Evolutionary conservation across 2,329 filamentous ascomycete genomes (phyloP).

Genomic region (Byssochlamys sp.): DNA sequence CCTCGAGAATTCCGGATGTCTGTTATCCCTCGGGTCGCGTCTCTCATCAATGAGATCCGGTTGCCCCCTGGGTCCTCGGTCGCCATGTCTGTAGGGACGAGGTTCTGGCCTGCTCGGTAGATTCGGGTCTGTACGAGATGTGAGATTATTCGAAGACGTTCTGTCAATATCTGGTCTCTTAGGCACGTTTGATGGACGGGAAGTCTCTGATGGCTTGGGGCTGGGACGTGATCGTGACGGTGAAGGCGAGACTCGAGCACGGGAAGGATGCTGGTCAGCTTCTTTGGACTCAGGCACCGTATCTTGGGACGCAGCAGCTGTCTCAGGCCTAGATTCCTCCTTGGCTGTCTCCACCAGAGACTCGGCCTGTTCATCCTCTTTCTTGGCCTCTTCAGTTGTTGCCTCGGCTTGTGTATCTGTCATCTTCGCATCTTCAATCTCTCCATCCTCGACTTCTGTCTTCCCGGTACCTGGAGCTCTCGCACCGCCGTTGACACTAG

Average conservation of each 20-base stretch:
- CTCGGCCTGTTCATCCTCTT: not conserved
- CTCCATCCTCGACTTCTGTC: constrained; percentile 35
- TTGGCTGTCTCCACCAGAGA: not conserved
- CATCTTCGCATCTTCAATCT: constrained; percentile 39
- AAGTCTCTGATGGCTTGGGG: constrained; percentile 19
- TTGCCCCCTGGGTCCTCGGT: constrained; percentile 29
- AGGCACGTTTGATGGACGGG: constrained; percentile 22
- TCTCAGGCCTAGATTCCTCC: not conserved
- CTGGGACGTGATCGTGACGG: constrained; percentile 16
- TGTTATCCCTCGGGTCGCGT: constrained; percentile 22
- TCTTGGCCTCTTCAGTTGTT: constrained; percentile 1
- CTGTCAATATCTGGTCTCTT: constrained; percentile 33
- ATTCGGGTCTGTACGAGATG: constrained; percentile 24
- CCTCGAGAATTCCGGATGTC: constrained; percentile 29
- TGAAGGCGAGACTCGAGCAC: constrained; percentile 10
- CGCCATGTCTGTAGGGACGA: constrained; percentile 27
- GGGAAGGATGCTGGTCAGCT: constrained; percentile 8
- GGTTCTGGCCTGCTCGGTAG: constrained; percentile 26
- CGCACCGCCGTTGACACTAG: constrained; percentile 20
- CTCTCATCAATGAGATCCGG: constrained; percentile 31
- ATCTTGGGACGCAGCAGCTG: not conserved
- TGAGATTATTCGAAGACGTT: constrained; percentile 14
- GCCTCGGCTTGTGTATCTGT: constrained; percentile 18
- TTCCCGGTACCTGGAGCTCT: constrained; percentile 18
- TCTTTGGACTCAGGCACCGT: constrained; percentile 2